Base-by-base conservation (phyloP, 2,329 filamentous ascomycete genomes). In the Aureobasidium leucospermi region DNA sequence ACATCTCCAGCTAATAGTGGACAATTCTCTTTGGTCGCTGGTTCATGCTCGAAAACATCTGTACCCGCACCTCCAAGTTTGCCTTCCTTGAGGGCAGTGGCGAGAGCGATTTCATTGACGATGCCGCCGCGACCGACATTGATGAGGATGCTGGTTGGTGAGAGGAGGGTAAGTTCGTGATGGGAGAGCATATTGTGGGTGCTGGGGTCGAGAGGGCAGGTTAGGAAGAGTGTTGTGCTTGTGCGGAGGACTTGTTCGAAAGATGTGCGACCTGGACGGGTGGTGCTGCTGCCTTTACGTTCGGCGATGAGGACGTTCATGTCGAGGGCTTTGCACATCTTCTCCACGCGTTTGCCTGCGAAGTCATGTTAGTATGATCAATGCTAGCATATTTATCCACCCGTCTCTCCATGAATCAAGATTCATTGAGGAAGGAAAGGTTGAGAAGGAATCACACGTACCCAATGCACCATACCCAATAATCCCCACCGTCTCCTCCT, bases 81-180 rank as follows among this genome's bases (percentile, higher is more conserved):
- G 15, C 70, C 70, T n/a, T 76, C 68, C 47, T 71, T 73, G 57
- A 81, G 63, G 1, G 79, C 78, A 16, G 68, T 67, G 15, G 76
- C 71, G 11, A 82, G 67, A 4, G 78, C 79, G 1, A 67, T 67
- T 65, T 82, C 80, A 55, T 82, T 75, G 15, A 81, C 74, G 15
- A 81, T 76, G 1, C 78, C 78, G 13, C 79, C 79, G 23, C 79
- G 74, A 11, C 65, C 68, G 8, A 80, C 74, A 61, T 82, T 81
- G 60, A 81, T 69, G 10, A 81, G 43, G 3, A 81, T 66, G 2
- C 76, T 70, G 56, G 78, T 73, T 0, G 68, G 67, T 7, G 74
- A 71, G 76, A 81, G 81, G 7, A 65, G 65, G 15, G 69, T 65
- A 19, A 81, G 70, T 63, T 81, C 79, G 11, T 67, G 19, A 5